Conservation (phyloP, 1,284 basidiomycete genomes). For the Boletus sp. region DNA sequence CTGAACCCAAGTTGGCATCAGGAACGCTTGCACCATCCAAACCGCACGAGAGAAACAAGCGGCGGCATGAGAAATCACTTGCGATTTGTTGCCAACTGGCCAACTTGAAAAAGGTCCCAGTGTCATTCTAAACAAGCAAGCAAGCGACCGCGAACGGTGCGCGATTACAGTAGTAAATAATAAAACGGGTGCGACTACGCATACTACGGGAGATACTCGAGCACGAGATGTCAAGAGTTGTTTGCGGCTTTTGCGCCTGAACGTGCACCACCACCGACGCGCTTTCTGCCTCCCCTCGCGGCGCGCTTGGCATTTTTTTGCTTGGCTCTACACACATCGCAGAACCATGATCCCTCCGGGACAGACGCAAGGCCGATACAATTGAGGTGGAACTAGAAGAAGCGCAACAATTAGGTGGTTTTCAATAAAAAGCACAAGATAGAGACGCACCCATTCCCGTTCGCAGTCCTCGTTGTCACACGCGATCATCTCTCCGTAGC, state of each 20-base stretch:
- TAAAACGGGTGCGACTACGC: constrained; percentile 18
- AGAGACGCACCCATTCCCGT: constrained; percentile 82
- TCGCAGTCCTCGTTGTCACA: constrained; percentile 90
- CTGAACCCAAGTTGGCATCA: not conserved
- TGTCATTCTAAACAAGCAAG: not conserved
- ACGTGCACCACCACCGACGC: constrained; percentile 34
- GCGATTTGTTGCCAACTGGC: not conserved
- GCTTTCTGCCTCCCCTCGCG: constrained; percentile 34
- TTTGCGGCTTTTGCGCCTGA: constrained; percentile 31
- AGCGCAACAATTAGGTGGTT: constrained; percentile 11
- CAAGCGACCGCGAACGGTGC: not conserved
- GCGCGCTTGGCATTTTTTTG: constrained; percentile 37
- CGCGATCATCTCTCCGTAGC: constrained; percentile 96
- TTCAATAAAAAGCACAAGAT: constrained; percentile 5
- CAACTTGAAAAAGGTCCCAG: not conserved
- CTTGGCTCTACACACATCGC: constrained; percentile 60
- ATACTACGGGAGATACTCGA: constrained; percentile 8
- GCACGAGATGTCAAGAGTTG: constrained; percentile 26
- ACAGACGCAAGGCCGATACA: constrained; percentile 73
- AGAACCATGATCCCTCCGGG: constrained; percentile 82
- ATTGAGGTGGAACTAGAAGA: constrained; percentile 73
- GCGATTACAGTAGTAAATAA: constrained; percentile 26
- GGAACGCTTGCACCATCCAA: not conserved
- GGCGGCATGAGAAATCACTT: not conserved
- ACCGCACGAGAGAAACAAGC: too few relatives aligned